Base-by-base conservation (phyloP, 768 basidiomycete genomes). In the Phanerochaete carnosa region DNA sequence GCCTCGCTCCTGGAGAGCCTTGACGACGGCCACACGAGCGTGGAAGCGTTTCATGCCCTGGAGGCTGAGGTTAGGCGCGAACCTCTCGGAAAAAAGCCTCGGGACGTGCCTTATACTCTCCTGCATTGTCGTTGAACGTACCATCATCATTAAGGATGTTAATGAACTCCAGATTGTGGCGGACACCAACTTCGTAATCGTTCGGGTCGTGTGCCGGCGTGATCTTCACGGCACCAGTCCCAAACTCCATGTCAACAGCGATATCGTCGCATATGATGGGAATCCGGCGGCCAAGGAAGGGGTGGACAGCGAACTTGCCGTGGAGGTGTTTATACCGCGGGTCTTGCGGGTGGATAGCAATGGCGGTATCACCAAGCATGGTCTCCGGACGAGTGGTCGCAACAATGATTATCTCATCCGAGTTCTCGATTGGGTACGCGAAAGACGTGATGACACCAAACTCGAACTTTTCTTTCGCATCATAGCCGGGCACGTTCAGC, bases 41-140 rank as follows among this genome's bases (percentile, higher is more conserved):
- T 97, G 94, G 85, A 98, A 98, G 46, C 97, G 86, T 74, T 96
- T 96, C 90, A 97, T 93, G n/a, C 96, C 95, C 89, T 90, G 63
- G n/a, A 52, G 8, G n/a, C 13, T 4, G 55, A 12, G 19, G 6
- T 33, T 19, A 23, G 5, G 39, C 25, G 13, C 39, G 28, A 19
- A 29, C 16, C 16, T 15, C 49, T 5, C 3, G 2, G 30, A 52
- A 13, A 15, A 28, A 4, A 3, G 13, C 11, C 49, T n/a, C 5
- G 23, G 2, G 33, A 71, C 74, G 39, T 52, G 83, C 89, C 76
- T 89, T 78, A 77, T 93, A 97, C 55, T 76, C 80, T 1, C 95
- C 96, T 1, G 90, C 92, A 69, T 95, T 95, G 28, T 80, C 86
- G 70, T 98, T 98, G 72, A 95, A 82, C 0, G 96, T 98, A 9